phyloP scores from a whole-genome alignment of 805 yeast genomes.

The Allodekkera sacchari region DNA sequence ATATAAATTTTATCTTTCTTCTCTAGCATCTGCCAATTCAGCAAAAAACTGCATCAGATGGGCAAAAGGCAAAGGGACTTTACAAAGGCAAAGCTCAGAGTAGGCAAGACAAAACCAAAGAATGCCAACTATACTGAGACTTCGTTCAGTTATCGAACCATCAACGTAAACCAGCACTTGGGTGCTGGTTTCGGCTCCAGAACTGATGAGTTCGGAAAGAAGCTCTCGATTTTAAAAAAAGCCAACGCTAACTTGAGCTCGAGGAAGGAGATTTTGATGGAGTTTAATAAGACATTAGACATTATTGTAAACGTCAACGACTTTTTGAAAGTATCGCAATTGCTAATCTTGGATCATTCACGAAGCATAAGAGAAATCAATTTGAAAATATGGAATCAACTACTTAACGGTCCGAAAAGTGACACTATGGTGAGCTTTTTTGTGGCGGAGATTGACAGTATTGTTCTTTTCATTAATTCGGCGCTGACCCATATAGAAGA shows the following conservation, averaged over 20 bases:
- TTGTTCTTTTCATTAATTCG: constrained; percentile 71
- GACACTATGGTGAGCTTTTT: neutral
- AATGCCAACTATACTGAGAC: constrained; percentile 79
- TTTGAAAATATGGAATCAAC: constrained; percentile 36
- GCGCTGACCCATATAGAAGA: constrained; percentile 91
- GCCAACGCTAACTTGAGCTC: constrained; percentile 13
- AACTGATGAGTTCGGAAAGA: constrained; percentile 45
- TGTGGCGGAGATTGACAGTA: constrained; percentile 44
- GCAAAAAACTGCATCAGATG: too few relatives aligned
- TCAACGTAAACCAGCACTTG: constrained; percentile 24
- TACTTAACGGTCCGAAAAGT: constrained; percentile 13
- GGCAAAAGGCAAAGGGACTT: constrained; percentile 67
- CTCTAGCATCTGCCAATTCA: too few relatives aligned
- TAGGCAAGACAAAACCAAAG: constrained; percentile 72
- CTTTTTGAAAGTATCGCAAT: constrained; percentile 47
- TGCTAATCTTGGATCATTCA: constrained; percentile 62
- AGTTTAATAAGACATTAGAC: constrained; percentile 9
- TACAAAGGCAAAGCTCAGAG: constrained; percentile 69
- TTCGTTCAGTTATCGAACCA: constrained; percentile 60
- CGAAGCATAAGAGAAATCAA: constrained; percentile 54
- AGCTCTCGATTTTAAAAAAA: constrained; percentile 64
- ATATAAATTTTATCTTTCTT: too few relatives aligned
- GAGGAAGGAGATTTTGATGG: constrained; percentile 12
- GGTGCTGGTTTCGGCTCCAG: constrained; percentile 5
- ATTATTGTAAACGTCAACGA: constrained; percentile 31